Evolutionary conservation across 2,329 filamentous ascomycete genomes (phyloP), one percentile per base, ranked within the genome.

Genomic region (Blastomyces parvus): DNA sequence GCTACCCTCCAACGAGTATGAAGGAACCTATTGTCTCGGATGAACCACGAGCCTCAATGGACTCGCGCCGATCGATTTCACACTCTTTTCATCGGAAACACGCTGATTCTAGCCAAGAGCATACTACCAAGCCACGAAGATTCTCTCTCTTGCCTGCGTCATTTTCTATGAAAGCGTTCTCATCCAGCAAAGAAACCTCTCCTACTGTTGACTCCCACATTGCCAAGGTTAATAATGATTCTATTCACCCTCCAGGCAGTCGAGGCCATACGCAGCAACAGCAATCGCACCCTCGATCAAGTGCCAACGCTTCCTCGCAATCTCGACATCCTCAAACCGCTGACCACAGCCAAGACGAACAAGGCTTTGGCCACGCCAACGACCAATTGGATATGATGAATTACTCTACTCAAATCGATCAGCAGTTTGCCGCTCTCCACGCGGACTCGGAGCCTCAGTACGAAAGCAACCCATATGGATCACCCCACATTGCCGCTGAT

Each of bases 1-100:
- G 87, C 66, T 95, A 97, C 71, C 93, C 93, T 63, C 93, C 93
- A 3, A 89, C 93, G 58, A 96, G 91, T 78, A 95, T 97, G 91
- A 67, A 67, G 40, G 66, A 66, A 14, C 58, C 85, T 1, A 84
- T 88, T 74, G 79, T 84, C 6, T 82, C 82, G 58, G 81, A 80
- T 42, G 84, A 86, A 48, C 76, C 81, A 14, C 81, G 88, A 58
- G 80, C 81, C 50, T 92, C 89, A 0, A 84, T 89, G 70, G 89
- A 92, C 67, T 91, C 88, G 22, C 84, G 88, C 30, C 84, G 87
- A 56, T 91, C 88, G 0, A 88, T 89, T 71, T 87, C 87, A 1
- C 78, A 89, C 57, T 86, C 84, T 1, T 80, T 89, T 22, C 84
- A 84, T 50, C 88, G 86, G 79, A 91, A 89, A 79, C 81, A 82